These are phyloP conservation scores for Aspergillus calidoustus DNA, from an alignment of 2,329 filamentous ascomycete species.

Conservation along the genomic window DNA sequence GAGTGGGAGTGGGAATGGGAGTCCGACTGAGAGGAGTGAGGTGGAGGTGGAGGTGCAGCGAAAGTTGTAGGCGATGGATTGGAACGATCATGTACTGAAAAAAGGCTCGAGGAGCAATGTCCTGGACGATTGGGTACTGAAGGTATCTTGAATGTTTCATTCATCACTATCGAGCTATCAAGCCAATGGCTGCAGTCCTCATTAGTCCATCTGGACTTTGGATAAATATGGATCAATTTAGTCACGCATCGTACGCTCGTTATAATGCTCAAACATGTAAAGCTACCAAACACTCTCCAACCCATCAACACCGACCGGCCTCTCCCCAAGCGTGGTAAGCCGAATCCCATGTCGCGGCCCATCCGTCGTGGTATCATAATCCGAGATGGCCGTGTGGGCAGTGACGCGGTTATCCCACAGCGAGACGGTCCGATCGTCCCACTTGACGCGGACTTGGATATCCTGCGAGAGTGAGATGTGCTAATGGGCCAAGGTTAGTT, in stretches of 20 bases:
- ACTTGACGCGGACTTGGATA: slow-evolving; percentile 20
- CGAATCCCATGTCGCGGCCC: slow-evolving; percentile 10
- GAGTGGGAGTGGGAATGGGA: neutral
- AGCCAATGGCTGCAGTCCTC: too few species aligned
- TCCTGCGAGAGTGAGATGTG: slow-evolving; percentile 13
- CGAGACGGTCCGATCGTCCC: slow-evolving; percentile 15
- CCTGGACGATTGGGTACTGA: too few species aligned
- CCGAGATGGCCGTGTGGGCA: slow-evolving; percentile 10
- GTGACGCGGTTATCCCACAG: slow-evolving; percentile 19
- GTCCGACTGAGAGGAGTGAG: neutral
- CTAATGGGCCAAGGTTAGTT: neutral
- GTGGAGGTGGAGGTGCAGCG: neutral
- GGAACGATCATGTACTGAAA: too few species aligned
- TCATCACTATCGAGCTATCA: too few species aligned
- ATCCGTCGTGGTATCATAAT: slow-evolving; percentile 9
- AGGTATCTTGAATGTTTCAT: too few species aligned
- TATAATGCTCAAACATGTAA: too few species aligned
- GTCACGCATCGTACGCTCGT: too few species aligned
- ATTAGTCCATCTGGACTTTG: too few species aligned
- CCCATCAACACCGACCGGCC: slow-evolving; percentile 13
- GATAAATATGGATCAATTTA: too few species aligned
- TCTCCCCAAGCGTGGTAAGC: slow-evolving; percentile 7
- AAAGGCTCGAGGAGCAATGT: too few species aligned
- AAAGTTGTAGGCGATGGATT: neutral
- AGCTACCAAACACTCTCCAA: slow-evolving; percentile 9